phyloP scores from a whole-genome alignment of 2,329 filamentous ascomycete genomes.

The Verticillium dahliae region DNA sequence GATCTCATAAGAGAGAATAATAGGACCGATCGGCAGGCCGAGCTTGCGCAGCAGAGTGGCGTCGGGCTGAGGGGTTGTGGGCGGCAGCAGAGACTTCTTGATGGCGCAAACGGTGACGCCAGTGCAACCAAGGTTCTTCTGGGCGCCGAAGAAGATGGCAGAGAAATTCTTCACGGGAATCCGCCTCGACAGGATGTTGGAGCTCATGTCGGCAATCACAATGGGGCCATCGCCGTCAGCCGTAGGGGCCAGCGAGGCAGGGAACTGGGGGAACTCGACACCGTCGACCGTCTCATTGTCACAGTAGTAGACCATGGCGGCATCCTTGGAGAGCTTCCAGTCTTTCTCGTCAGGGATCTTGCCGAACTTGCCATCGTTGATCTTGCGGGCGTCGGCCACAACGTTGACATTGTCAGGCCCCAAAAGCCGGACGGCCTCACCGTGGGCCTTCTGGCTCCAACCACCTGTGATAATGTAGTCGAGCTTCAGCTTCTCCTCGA shows the following conservation, averaged over 20 bases:
- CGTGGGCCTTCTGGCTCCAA: slow-evolving; percentile 81
- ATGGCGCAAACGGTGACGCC: slow-evolving; percentile 84
- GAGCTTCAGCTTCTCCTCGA: slow-evolving; percentile 66
- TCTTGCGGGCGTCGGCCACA: slow-evolving; percentile 58
- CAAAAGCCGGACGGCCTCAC: slow-evolving; percentile 73
- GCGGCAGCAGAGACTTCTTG: slow-evolving; percentile 72
- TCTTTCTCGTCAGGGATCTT: slow-evolving; percentile 69
- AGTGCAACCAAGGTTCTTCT: slow-evolving; percentile 87
- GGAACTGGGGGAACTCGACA: slow-evolving; percentile 78
- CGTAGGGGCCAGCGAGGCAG: slow-evolving; percentile 52
- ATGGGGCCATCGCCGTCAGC: slow-evolving; percentile 61
- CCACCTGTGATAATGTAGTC: slow-evolving; percentile 89
- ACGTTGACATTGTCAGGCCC: slow-evolving; percentile 77
- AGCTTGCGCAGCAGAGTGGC: slow-evolving; percentile 66
- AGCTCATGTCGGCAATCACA: slow-evolving; percentile 88
- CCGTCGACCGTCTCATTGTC: slow-evolving; percentile 94
- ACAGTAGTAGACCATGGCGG: slow-evolving; percentile 80
- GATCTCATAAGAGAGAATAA: slow-evolving; percentile 75
- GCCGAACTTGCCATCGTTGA: slow-evolving; percentile 77
- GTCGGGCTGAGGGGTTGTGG: slow-evolving; percentile 57
- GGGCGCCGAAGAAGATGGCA: slow-evolving; percentile 84
- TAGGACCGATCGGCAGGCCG: slow-evolving; percentile 69
- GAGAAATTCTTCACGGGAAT: slow-evolving; percentile 76
- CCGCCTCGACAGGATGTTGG: slow-evolving; percentile 80
- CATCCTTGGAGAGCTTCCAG: slow-evolving; percentile 66